Evolutionary conservation across 495 filamentous ascomycete genomes (phyloP), one percentile per base, ranked within the genome.

Genomic region (Aspergillus leporis): DNA sequence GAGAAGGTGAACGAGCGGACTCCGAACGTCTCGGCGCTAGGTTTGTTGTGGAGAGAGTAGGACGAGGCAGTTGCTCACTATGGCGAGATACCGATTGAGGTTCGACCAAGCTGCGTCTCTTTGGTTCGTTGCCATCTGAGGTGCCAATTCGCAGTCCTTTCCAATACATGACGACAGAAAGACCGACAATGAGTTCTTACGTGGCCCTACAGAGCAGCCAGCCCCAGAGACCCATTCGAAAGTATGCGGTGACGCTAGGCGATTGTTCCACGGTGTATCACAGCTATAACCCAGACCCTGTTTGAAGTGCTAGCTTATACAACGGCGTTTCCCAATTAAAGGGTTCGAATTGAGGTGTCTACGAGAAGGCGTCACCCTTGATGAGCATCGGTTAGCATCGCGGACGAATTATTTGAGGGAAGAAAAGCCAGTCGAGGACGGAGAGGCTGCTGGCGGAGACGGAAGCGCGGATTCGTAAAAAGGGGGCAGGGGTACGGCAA

Each of bases 41-140:
- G 43, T 72, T 65, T 45, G 63, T 61, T 18, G 69, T 58, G 14
- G 74, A 73, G 18, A 71, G 69, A 4, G 59, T 59, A 6, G 74
- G 69, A 65, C 77, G 75, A 51, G 73, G 67, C n/a, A 75, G 55
- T 57, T 80, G 75, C 60, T 78, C 75, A 58, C 74, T 78, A 63
- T 71, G 74, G 55, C 75, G 74, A 51, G 63, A 60, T 55, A 72
- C 68, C 21, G 66, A 22, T 32, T 67, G 69, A 9, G 70, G 60
- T 46, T 77, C 72, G 30, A 72, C 60, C 32, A 69, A 59, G 55
- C 68, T 75, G 46, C 74, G 74, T 64, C 73, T 68, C 60, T 76
- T 78, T 56, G 71, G 65, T 16, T 68, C 70, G 62, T 58, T 73
- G 59, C 66, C 67, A 63, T 77, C 72, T 52, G 71, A 67, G 45